Evolutionary conservation across 2,329 filamentous ascomycete genomes (phyloP).

Genomic region (Fusarium vanettenii): DNA sequence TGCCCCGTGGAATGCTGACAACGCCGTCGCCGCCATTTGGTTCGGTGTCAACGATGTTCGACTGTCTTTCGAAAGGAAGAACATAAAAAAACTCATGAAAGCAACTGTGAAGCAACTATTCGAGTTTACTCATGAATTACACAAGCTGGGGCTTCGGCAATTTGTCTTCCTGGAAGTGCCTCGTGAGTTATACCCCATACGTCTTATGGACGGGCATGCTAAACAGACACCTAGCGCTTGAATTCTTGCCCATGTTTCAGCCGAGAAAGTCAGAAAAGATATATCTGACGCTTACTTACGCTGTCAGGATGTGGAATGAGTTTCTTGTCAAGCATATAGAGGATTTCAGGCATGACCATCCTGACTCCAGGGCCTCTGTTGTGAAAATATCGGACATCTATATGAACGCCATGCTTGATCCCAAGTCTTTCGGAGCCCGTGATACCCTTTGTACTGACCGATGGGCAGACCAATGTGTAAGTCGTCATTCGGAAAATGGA

Average conservation of each 20-base stretch:
- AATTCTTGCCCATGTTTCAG: background rate
- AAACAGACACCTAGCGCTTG: background rate
- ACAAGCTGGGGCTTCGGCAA: background rate
- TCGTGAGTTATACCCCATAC: background rate
- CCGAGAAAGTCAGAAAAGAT: background rate
- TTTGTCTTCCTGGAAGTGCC: background rate
- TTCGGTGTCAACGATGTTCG: background rate
- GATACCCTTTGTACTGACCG: background rate
- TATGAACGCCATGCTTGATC: background rate
- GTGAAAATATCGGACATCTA: background rate
- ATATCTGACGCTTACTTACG: background rate
- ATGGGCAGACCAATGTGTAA: background rate
- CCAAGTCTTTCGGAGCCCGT: background rate
- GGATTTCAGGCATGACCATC: background rate
- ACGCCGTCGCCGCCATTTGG: background rate
- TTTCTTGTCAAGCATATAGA: background rate
- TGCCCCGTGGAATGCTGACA: background rate
- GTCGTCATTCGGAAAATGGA: background rate
- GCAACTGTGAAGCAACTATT: background rate
- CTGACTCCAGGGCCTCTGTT: background rate
- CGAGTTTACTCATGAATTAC: background rate
- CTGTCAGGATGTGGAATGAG: background rate
- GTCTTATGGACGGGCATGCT: background rate
- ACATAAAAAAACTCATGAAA: background rate
- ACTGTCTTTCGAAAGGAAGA: background rate